phyloP scores from a whole-genome alignment of 2,329 filamentous ascomycete genomes.

The Parafenestella ontariensis region DNA sequence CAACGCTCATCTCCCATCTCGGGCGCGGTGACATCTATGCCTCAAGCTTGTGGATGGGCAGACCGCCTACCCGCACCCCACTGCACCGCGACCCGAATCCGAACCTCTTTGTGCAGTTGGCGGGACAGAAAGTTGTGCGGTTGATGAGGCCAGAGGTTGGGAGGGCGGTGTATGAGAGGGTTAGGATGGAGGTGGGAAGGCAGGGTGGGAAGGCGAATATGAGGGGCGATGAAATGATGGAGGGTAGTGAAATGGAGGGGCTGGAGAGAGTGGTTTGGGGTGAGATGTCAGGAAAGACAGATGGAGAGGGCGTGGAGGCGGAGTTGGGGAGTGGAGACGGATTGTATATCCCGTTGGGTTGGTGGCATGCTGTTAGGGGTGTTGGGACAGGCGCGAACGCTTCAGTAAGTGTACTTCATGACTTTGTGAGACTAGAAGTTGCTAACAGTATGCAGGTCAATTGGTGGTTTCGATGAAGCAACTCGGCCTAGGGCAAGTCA shows the following conservation, averaged over 20 bases:
- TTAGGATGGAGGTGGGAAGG: slow-evolving; percentile 53
- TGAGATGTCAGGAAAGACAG: slow-evolving; percentile 12
- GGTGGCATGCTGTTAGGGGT: slow-evolving; percentile 86
- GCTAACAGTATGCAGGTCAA: slow-evolving; percentile 61
- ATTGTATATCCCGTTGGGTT: slow-evolving; percentile 80
- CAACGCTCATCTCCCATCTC: slow-evolving; percentile 65
- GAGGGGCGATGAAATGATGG: slow-evolving; percentile 90
- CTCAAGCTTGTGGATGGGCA: slow-evolving; percentile 86
- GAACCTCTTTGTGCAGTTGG: slow-evolving; percentile 87
- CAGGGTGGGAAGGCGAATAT: slow-evolving; percentile 58
- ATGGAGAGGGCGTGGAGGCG: slow-evolving; percentile 41
- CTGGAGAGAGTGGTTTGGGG: slow-evolving; percentile 77
- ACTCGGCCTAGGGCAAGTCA: neutral
- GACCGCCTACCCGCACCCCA: slow-evolving; percentile 86
- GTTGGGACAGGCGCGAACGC: slow-evolving; percentile 64
- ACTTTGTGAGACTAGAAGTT: slow-evolving; percentile 23
- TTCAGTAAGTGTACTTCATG: slow-evolving; percentile 53
- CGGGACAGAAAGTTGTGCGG: slow-evolving; percentile 74
- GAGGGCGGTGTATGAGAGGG: slow-evolving; percentile 65
- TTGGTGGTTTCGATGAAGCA: slow-evolving; percentile 76
- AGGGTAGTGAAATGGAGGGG: slow-evolving; percentile 70
- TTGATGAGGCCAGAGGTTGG: slow-evolving; percentile 72
- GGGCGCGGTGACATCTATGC: slow-evolving; percentile 86
- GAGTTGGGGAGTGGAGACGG: slow-evolving; percentile 70
- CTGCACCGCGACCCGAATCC: slow-evolving; percentile 93